Conservation (phyloP, 2,329 filamentous ascomycete genomes). For the Chaetothyriales sp. region DNA sequence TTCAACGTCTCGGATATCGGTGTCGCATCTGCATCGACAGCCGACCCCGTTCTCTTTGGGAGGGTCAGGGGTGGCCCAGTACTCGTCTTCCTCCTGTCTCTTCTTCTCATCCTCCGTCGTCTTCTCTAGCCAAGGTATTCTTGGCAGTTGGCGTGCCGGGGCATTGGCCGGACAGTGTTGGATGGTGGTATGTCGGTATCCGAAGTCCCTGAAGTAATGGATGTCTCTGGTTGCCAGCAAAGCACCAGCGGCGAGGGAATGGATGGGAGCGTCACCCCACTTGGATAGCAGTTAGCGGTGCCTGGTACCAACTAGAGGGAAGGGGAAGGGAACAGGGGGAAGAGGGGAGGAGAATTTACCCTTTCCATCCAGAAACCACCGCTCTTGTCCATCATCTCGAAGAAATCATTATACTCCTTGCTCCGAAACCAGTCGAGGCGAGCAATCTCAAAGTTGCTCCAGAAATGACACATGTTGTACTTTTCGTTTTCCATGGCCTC, state of each 20-base stretch:
- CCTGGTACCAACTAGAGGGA: constrained; percentile 1
- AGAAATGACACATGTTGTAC: constrained; percentile 99
- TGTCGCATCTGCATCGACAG: constrained; percentile 91
- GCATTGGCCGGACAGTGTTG: constrained; percentile 97
- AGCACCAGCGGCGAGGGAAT: constrained; percentile 85
- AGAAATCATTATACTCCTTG: constrained; percentile 95
- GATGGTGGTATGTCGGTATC: constrained; percentile 95
- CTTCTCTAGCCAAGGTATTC: constrained; percentile 65
- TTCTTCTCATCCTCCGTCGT: constrained; percentile 70
- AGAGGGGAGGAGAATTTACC: constrained; percentile 39
- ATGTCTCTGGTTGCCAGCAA: constrained; percentile 70
- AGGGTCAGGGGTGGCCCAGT: constrained; percentile 78
- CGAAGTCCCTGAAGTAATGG: constrained; percentile 98
- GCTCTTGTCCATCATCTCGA: constrained; percentile 95
- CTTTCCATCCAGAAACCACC: constrained; percentile 99
- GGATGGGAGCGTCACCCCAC: constrained; percentile 98
- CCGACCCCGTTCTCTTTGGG: constrained; percentile 93
- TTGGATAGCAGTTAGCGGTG: constrained; percentile 28
- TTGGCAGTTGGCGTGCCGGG: constrained; percentile 67
- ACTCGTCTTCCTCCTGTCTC: constrained; percentile 81
- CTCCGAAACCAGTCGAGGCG: constrained; percentile 89
- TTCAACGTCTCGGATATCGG: constrained; percentile 93
- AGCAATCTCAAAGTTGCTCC: constrained; percentile 99
- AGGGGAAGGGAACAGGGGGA: background rate
- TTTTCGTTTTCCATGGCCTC: constrained; percentile 94